Percentiles rank a stretch among this genome's conserved stretches.
Conservation (phyloP, 1,139 yeast species). For the Saccharomyces hybrid region DNA sequence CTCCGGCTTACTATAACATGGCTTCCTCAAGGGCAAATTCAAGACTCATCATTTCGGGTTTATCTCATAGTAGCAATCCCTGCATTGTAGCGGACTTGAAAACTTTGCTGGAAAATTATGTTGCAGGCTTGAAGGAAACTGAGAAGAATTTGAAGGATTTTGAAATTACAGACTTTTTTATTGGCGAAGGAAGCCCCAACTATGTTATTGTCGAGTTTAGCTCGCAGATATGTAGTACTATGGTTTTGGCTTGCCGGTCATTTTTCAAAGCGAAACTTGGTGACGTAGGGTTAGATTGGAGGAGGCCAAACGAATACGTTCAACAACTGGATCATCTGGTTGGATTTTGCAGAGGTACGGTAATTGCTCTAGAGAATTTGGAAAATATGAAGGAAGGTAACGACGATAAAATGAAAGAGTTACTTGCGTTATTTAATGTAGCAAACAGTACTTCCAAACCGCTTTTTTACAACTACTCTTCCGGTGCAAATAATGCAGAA, state of each 20-base stretch:
- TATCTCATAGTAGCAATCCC: slow-evolving; percentile 14
- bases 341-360: slow-evolving; percentile 17
- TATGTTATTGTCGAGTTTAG: slow-evolving; percentile 15
- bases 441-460: background rate
- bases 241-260: slow-evolving; percentile 18
- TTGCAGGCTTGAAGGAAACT: background rate
- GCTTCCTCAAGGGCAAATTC: slow-evolving; percentile 6
- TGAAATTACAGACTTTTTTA: background rate
- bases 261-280: slow-evolving; percentile 16
- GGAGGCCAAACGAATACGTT: slow-evolving; percentile 22
- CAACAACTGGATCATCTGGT: slow-evolving; percentile 17
- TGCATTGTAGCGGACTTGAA: slow-evolving; percentile 9
- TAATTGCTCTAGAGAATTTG: slow-evolving; percentile 10
- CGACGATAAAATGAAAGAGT: slow-evolving; percentile 7
- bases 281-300: slow-evolving; percentile 12
- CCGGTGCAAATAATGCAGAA: background rate
- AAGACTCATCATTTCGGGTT: slow-evolving; percentile 2
- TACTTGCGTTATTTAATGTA: background rate
- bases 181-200: background rate
- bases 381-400: slow-evolving; percentile 3
- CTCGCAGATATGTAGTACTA: slow-evolving; percentile 17
- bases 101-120: slow-evolving; percentile 2
- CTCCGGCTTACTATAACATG: background rate
- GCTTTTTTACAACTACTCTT: background rate
- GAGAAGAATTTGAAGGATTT: background rate